Percentiles rank a stretch among this genome's conserved stretches.
These are phyloP conservation scores for Millerozyma acaciae DNA, from an alignment of 805 yeast genomes.

Conservation along the genomic window DNA sequence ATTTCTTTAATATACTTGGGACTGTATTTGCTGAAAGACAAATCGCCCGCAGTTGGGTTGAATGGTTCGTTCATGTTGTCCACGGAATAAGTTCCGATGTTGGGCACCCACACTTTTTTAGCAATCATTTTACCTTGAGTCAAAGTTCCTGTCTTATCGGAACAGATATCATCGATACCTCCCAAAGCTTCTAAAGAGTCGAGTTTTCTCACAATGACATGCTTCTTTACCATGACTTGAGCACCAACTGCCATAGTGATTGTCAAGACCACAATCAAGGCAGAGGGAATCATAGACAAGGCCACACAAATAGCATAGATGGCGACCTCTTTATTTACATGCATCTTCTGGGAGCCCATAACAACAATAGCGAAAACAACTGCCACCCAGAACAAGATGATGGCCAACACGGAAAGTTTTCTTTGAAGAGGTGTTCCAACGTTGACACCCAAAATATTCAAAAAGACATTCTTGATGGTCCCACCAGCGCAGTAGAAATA, in stretches of 20 bases:
- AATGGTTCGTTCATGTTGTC: conserved; percentile 31
- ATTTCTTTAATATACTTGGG: conserved; percentile 26
- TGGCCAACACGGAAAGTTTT: conserved; percentile 47
- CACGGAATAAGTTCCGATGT: conserved; percentile 29
- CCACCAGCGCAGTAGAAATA: conserved; percentile 33
- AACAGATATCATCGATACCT: conserved; percentile 37
- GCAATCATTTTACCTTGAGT: conserved; percentile 39
- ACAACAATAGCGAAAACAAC: conserved; percentile 37
- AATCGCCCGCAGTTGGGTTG: conserved; percentile 41
- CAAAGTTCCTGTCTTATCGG: conserved; percentile 39
- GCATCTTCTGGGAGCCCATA: conserved; percentile 33
- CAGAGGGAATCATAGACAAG: conserved; percentile 37
- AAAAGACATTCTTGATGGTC: conserved; percentile 38
- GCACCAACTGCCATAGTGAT: conserved; percentile 42
- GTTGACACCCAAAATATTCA: conserved; percentile 43
- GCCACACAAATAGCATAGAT: conserved; percentile 40
- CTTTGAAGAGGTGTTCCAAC: conserved; percentile 47
- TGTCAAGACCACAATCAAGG: conserved; percentile 36
- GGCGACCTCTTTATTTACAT: conserved; percentile 32
- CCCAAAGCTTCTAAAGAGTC: conserved; percentile 38
- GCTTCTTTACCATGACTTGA: conserved; percentile 31
- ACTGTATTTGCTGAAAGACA: conserved; percentile 24
- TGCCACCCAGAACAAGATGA: conserved; percentile 46
- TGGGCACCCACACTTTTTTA: conserved; percentile 33
- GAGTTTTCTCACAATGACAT: conserved; percentile 35